These are phyloP conservation scores for Hygrophila difformis DNA, from an alignment of 257 asterid species.

Conservation along the genomic window DNA sequence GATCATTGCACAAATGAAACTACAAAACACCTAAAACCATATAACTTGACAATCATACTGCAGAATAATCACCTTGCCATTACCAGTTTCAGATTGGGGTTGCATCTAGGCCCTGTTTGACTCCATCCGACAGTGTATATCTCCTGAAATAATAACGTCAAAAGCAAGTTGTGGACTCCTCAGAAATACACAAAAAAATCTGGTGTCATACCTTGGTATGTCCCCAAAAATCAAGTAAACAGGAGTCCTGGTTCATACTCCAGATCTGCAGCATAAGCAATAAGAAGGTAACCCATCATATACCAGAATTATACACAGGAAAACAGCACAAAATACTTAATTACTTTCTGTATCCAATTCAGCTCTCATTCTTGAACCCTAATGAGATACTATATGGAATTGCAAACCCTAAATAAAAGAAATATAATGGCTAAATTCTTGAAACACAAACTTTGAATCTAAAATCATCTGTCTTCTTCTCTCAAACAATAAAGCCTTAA, in stretches of 20 bases:
- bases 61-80: constrained; percentile 63
- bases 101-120: constrained; percentile 85
- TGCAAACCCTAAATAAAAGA: too few relatives aligned
- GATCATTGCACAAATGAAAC: too few relatives aligned
- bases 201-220: constrained; percentile 54
- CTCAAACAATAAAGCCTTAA: too few relatives aligned
- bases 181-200: constrained; percentile 7
- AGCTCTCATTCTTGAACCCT: too few relatives aligned
- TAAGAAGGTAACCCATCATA: constrained; percentile 10
- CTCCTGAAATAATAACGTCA: constrained; percentile 44
- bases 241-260: constrained; percentile 77
- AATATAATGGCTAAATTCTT: too few relatives aligned
- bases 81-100: constrained; percentile 69
- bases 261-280: constrained; percentile 66
- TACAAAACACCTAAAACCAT: too few relatives aligned
- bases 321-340: too few relatives aligned
- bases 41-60: background rate
- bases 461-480: too few relatives aligned
- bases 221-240: constrained; percentile 68
- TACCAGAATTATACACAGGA: too few relatives aligned
- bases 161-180: constrained; percentile 6
- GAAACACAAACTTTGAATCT: too few relatives aligned
- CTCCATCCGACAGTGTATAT: constrained; percentile 97
- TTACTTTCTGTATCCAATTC: too few relatives aligned
- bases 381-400: too few relatives aligned